A percentile compares a stretch with the other conserved stretches of the same genome.
Conservation (phyloP, 192 early-diverging fungal species). For the Umbelopsis vinacea region DNA sequence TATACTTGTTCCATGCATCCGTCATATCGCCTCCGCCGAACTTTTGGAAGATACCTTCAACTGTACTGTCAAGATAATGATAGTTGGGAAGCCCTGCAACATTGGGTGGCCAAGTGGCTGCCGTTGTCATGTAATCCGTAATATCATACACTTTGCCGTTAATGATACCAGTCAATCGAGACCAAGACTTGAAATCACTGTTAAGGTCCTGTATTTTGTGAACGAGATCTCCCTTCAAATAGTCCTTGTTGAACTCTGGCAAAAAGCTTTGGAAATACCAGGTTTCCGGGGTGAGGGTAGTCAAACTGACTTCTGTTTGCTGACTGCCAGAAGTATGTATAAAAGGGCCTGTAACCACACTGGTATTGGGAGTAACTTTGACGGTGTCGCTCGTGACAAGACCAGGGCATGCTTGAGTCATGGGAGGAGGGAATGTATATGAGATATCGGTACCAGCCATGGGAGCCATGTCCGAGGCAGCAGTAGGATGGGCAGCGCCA, state of each 20-base stretch:
- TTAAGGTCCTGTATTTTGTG: slow-evolving; percentile 65
- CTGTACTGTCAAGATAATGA: slow-evolving; percentile 40
- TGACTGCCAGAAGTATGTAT: slow-evolving; percentile 36
- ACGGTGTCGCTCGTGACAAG: slow-evolving; percentile 41
- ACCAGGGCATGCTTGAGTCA: slow-evolving; percentile 58
- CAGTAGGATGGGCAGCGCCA: slow-evolving; percentile 40
- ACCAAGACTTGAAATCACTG: slow-evolving; percentile 47
- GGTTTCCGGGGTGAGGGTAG: slow-evolving; percentile 27
- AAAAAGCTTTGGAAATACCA: slow-evolving; percentile 47
- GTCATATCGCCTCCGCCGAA: slow-evolving; percentile 57
- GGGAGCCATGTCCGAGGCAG: slow-evolving; percentile 39
- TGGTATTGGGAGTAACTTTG: slow-evolving; percentile 32
- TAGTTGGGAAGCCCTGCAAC: slow-evolving; percentile 36
- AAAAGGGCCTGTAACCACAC: slow-evolving; percentile 5
- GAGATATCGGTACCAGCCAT: slow-evolving; percentile 71
- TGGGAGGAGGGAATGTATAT: slow-evolving; percentile 58
- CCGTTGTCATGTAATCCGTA: slow-evolving; percentile 61
- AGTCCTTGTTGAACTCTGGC: slow-evolving; percentile 49
- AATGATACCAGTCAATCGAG: slow-evolving; percentile 54
- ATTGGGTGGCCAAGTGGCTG: slow-evolving; percentile 37
- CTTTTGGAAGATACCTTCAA: slow-evolving; percentile 46
- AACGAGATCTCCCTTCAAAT: slow-evolving; percentile 68
- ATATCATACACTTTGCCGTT: slow-evolving; percentile 71
- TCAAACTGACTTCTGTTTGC: slow-evolving; percentile 12
- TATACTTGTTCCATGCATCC: slow-evolving; percentile 43